Conservation (phyloP, 2,329 filamentous ascomycete species). For the Venturia effusa region DNA sequence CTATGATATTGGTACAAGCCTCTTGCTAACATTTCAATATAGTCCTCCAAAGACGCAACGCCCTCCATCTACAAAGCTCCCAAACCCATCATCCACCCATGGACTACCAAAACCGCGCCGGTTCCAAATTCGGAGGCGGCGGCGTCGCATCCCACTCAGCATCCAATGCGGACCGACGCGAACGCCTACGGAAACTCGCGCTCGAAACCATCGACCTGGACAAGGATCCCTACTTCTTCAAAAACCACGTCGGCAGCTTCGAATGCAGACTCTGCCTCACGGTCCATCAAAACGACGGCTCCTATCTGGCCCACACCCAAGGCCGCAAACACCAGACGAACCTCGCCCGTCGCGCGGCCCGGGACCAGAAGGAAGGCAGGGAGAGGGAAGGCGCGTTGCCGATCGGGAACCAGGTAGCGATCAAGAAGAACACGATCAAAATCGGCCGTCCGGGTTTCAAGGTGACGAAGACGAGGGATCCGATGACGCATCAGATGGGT, state of each 20-base stretch:
- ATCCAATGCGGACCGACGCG: constrained; percentile 92
- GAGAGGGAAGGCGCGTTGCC: constrained; percentile 58
- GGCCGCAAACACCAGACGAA: constrained; percentile 99
- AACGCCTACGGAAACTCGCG: constrained; percentile 93
- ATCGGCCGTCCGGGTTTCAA: constrained; percentile 95
- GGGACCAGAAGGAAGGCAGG: constrained; percentile 76
- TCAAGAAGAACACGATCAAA: constrained; percentile 80
- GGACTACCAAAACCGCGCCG: constrained; percentile 65
- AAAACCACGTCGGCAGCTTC: constrained; percentile 96
- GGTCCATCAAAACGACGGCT: constrained; percentile 97
- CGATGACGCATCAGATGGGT: constrained; percentile 76
- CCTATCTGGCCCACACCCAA: constrained; percentile 96
- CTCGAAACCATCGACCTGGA: constrained; percentile 98
- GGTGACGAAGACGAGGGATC: constrained; percentile 91
- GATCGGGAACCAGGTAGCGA: constrained; percentile 59
- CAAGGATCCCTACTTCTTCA: constrained; percentile 99
- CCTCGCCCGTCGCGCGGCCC: constrained; percentile 86
- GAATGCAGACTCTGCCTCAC: constrained; percentile 95
- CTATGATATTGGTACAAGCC: neutral
- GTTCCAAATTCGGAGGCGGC: constrained; percentile 95
- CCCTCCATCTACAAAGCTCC: neutral
- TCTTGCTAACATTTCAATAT: neutral
- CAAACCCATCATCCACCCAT: neutral
- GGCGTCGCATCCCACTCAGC: constrained; percentile 89
- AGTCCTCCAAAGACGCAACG: neutral